These are phyloP conservation scores for Arachnopeziza araneosa DNA, from an alignment of 2,329 filamentous ascomycete species.

Conservation along the genomic window DNA sequence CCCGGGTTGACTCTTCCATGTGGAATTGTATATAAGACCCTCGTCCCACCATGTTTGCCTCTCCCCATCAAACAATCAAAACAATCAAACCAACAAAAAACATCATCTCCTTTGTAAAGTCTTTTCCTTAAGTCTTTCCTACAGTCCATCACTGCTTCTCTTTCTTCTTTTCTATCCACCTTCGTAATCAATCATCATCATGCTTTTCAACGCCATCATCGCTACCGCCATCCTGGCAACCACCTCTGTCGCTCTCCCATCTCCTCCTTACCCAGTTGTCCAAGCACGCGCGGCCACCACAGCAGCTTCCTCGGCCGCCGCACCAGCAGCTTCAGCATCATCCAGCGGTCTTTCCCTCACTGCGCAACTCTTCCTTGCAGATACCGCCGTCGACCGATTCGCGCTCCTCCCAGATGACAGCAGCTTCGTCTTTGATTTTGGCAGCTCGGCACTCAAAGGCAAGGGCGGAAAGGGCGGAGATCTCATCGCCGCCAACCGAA, in stretches of 20 bases:
- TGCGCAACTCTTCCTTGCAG: conserved; percentile 23
- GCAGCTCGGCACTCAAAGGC: conserved; percentile 24
- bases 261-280: neutral
- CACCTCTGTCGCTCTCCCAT: conserved; percentile 29
- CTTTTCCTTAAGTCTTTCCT: conserved; percentile 14
- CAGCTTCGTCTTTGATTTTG: conserved; percentile 47
- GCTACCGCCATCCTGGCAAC: conserved; percentile 37
- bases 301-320: conserved; percentile 8
- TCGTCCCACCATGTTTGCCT: conserved; percentile 1
- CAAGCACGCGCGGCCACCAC: conserved; percentile 9
- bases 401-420: conserved; percentile 38
- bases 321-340: conserved; percentile 8
- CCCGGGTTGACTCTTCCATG: neutral
- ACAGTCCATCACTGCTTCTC: conserved; percentile 11
- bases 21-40: conserved; percentile 4
- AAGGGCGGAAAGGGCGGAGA: conserved; percentile 40
- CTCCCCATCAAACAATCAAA: conserved; percentile 18
- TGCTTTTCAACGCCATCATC: conserved; percentile 33
- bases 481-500: conserved; percentile 47
- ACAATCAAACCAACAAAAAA: conserved; percentile 6
- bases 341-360: conserved; percentile 16
- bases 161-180: conserved; percentile 7
- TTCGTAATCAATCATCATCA: conserved; percentile 25
- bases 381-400: conserved; percentile 39
- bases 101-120: conserved; percentile 9